phyloP scores from a whole-genome alignment of 805 yeast genomes.

The Starmera pachycereana region DNA sequence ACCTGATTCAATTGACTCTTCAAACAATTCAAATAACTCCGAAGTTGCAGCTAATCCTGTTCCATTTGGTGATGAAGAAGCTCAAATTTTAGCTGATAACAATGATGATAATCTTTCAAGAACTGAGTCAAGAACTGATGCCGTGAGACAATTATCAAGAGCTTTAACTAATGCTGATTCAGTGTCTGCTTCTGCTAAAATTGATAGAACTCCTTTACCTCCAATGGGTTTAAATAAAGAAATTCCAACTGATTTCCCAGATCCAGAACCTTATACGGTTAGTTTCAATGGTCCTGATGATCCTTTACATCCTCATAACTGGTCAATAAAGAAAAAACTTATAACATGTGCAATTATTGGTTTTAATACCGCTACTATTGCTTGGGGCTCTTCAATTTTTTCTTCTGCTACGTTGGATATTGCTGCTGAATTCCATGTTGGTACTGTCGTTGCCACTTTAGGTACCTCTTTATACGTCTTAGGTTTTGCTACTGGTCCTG shows the following conservation, averaged over 20 bases:
- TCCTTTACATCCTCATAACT: slow-evolving; percentile 73
- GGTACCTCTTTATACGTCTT: slow-evolving; percentile 77
- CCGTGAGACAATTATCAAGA: slow-evolving; percentile 28
- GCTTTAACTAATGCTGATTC: slow-evolving; percentile 29
- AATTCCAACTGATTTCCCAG: slow-evolving; percentile 35
- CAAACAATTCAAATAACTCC: too few species aligned
- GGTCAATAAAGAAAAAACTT: slow-evolving; percentile 43
- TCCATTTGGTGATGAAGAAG: slow-evolving; percentile 1
- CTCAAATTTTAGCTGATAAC: neutral
- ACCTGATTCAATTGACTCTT: too few species aligned
- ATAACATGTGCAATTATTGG: slow-evolving; percentile 35
- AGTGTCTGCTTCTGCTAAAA: slow-evolving; percentile 18
- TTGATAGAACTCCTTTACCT: slow-evolving; percentile 31
- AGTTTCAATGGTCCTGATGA: slow-evolving; percentile 72
- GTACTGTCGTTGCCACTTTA: slow-evolving; percentile 58
- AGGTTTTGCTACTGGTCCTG: slow-evolving; percentile 91
- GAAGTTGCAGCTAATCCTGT: slow-evolving; percentile 2
- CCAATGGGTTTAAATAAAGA: slow-evolving; percentile 60
- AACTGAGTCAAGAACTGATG: slow-evolving; percentile 10
- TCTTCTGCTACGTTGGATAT: slow-evolving; percentile 48
- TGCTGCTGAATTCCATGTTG: slow-evolving; percentile 44
- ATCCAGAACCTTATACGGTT: slow-evolving; percentile 56
- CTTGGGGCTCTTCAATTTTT: slow-evolving; percentile 81
- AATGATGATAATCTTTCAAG: slow-evolving; percentile 2
- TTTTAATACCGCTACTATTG: slow-evolving; percentile 37